Base-by-base conservation (phyloP, 768 basidiomycete species). In the Lentinula guzmanii region DNA sequence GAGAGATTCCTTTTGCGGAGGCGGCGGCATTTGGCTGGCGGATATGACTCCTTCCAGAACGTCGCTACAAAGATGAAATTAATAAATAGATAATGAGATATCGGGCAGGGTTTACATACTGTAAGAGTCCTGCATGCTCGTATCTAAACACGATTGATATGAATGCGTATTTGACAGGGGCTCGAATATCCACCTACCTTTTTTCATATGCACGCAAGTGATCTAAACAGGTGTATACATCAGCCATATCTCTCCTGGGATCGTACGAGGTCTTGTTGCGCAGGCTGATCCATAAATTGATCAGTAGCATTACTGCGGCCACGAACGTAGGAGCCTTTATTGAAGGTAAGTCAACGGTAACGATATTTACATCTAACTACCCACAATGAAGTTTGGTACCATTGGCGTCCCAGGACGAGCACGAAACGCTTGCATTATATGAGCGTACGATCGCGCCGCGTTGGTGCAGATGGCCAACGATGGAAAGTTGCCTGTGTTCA, bases 361-460 rank as follows among this genome's bases (percentile, higher is more conserved):
- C 34, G 21, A 13, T 55, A 9, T 10, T 11, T 9, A n/a, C 10
- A 33, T 18, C 5, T 21, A n/a, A 31, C n/a, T 11, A 24, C 53
- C 10, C 21, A 54, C 53, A 7, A 54, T 54, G 53, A 37, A 54
- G 21, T 41, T 16, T 21, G 53, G 53, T 24, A 54, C 6, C 11
- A 11, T 18, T 4, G 37, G 53, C 55, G 45, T 56, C 13, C 41
- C 41, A 43, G 55, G 55, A 28, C 13, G 45, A 46, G 18, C 24
- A 39, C 13, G 18, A 18, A 33, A 46, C 13, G 18, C 45, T 24
- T 56, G 42, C 5, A 56, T 11, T 31, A 61, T 61, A 70, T 58
- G 61, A 65, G 46, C 52, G 15, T 45, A 61, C 42, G 68, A 63
- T 43, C 65, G 58, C 58, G 63, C 60, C 4, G 60, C 60, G 21